These are phyloP conservation scores for Leptographium radiaticola DNA, from an alignment of 2,329 filamentous ascomycete species.

Conservation along the genomic window DNA sequence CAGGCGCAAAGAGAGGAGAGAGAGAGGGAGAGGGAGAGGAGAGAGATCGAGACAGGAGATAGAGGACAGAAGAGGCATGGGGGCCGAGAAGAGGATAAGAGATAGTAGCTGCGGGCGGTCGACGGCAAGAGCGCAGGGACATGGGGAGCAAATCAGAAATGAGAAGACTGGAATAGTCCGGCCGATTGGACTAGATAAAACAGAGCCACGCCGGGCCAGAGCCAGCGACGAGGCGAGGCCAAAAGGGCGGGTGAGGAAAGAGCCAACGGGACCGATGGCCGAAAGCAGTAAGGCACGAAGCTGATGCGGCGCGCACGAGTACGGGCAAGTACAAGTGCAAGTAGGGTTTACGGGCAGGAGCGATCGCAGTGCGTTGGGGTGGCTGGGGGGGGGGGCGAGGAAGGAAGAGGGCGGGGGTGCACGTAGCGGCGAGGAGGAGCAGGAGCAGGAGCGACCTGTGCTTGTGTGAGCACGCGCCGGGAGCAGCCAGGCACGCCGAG, in stretches of 20 bases:
- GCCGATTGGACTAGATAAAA: background rate
- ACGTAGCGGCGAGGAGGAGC: too few relatives aligned
- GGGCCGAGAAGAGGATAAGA: background rate
- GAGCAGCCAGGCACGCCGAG: too few relatives aligned
- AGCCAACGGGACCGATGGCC: constrained; percentile 2
- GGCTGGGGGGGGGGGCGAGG: background rate
- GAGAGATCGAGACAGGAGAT: background rate
- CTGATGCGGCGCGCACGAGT: background rate
- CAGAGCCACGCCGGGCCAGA: background rate
- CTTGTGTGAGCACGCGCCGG: too few relatives aligned
- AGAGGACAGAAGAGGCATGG: background rate
- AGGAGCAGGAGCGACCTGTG: too few relatives aligned
- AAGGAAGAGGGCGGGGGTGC: too few relatives aligned
- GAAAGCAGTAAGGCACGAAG: background rate
- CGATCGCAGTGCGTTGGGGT: too few relatives aligned
- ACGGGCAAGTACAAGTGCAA: background rate
- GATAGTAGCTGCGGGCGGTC: background rate
- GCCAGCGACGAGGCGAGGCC: background rate
- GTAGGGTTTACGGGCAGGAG: too few relatives aligned
- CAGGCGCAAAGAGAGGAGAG: background rate
- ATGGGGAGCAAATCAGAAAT: background rate
- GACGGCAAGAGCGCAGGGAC: background rate
- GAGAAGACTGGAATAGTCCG: background rate
- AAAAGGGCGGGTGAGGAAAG: background rate
- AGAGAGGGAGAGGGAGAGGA: too few relatives aligned